These are phyloP conservation scores for Paraphysoderma sedebokerense DNA, from an alignment of 371 early-diverging fungal species.

Conservation along the genomic window DNA sequence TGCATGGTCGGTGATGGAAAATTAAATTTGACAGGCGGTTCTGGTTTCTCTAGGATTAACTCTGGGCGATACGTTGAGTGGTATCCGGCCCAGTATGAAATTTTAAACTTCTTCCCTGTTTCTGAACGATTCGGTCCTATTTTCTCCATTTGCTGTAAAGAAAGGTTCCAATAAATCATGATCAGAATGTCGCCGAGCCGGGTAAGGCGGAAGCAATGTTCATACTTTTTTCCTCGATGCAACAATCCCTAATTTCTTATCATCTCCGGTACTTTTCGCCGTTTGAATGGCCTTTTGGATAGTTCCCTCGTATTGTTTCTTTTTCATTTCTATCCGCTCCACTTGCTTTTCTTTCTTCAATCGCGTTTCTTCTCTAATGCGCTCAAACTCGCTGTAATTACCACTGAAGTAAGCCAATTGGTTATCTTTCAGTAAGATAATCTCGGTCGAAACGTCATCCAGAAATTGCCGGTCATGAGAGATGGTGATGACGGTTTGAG, in stretches of 20 bases:
- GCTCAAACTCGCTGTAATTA: slow-evolving; percentile 51
- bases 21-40: slow-evolving; percentile 26
- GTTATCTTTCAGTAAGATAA: slow-evolving; percentile 46
- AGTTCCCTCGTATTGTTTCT: slow-evolving; percentile 34
- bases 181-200: not conserved
- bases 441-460: slow-evolving; percentile 44
- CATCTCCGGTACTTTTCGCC: slow-evolving; percentile 54
- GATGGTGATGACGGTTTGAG: slow-evolving; percentile 44
- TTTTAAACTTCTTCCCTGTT: slow-evolving; percentile 45
- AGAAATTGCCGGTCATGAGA: slow-evolving; percentile 68
- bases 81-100: slow-evolving; percentile 39
- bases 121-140: slow-evolving; percentile 44
- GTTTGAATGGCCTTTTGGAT: slow-evolving; percentile 41
- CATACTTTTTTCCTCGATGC: slow-evolving; percentile 54
- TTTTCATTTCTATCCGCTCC: slow-evolving; percentile 30
- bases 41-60: slow-evolving; percentile 38
- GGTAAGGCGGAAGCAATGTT: not conserved
- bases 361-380: slow-evolving; percentile 37
- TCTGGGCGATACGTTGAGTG: slow-evolving; percentile 20
- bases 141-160: slow-evolving; percentile 29
- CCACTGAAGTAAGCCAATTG: slow-evolving; percentile 47
- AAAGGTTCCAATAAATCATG: not conserved
- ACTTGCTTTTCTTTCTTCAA: slow-evolving; percentile 28
- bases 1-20: slow-evolving; percentile 35
- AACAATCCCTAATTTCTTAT: slow-evolving; percentile 49